Conservation (phyloP, 192 early-diverging fungal species). For the Obelidium mucronatum region DNA sequence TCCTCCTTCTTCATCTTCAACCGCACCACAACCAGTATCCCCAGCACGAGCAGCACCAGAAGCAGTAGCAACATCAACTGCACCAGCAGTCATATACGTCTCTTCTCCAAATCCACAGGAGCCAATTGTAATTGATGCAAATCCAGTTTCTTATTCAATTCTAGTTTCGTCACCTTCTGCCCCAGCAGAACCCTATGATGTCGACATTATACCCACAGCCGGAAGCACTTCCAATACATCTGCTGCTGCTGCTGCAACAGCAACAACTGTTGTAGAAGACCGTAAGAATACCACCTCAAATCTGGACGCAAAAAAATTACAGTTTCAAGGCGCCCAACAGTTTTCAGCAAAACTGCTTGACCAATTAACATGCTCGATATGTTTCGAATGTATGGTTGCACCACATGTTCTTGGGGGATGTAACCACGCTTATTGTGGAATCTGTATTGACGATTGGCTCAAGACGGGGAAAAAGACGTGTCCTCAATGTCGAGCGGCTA, state of each 20-base stretch:
- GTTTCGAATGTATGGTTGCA: slow-evolving; percentile 25
- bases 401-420: slow-evolving; percentile 9
- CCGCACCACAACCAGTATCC: not conserved
- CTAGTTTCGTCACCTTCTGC: not conserved
- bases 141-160: not conserved
- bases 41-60: not conserved
- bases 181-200: not conserved
- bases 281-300: no score
- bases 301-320: not conserved
- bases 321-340: not conserved
- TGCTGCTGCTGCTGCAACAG: no score
- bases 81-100: not conserved
- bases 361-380: slow-evolving; percentile 23
- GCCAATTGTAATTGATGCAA: not conserved
- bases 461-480: slow-evolving; percentile 10
- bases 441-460: slow-evolving; percentile 28
- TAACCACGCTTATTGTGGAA: slow-evolving; percentile 10
- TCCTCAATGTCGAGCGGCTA: slow-evolving; percentile 20
- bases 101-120: not conserved
- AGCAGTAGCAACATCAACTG: not conserved
- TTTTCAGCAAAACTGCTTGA: slow-evolving; percentile 21
- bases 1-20: not conserved
- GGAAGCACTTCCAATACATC: no score
- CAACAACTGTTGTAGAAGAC: no score
- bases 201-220: no score